phyloP scores from a whole-genome alignment of 345 rosid genomes.

The Excoecaria agallocha region DNA sequence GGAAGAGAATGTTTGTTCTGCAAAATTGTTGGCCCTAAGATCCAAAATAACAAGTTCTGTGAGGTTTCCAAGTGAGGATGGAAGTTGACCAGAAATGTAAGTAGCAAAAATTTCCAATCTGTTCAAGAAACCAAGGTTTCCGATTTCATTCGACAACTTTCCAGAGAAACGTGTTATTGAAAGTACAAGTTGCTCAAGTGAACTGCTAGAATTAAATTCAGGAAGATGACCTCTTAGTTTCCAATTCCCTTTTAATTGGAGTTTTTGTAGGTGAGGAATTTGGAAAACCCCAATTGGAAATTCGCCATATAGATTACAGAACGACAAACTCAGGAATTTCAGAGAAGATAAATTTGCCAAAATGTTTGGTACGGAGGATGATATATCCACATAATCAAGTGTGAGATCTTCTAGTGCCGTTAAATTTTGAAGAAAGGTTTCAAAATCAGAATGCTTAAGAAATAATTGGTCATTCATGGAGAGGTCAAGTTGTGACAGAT shows the following conservation, averaged over 20 bases:
- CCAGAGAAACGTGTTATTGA: not conserved
- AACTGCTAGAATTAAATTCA: constrained; percentile 6
- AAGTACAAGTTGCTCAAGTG: constrained; percentile 11
- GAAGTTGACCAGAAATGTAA: constrained; percentile 4
- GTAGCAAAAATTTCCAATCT: not conserved
- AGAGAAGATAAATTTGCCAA: not conserved
- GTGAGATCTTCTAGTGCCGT: not conserved
- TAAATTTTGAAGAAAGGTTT: not conserved
- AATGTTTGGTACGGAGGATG: not conserved
- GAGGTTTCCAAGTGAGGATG: not conserved
- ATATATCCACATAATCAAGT: not conserved
- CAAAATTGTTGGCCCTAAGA: not conserved
- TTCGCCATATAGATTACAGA: not conserved
- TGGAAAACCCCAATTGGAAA: constrained; percentile 10
- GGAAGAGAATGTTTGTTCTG: not conserved
- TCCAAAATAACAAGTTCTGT: not conserved
- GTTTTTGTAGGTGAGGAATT: constrained; percentile 10
- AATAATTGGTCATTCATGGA: not conserved
- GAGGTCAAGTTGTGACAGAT: constrained; percentile 5
- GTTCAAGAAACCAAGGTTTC: not conserved
- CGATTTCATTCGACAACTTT: constrained; percentile 10
- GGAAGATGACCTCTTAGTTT: constrained; percentile 16
- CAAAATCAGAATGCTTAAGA: not conserved
- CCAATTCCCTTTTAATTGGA: not conserved
- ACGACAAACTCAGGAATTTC: not conserved